Base-by-base conservation (phyloP, 768 basidiomycete species). In the Auriscalpium vulgare region DNA sequence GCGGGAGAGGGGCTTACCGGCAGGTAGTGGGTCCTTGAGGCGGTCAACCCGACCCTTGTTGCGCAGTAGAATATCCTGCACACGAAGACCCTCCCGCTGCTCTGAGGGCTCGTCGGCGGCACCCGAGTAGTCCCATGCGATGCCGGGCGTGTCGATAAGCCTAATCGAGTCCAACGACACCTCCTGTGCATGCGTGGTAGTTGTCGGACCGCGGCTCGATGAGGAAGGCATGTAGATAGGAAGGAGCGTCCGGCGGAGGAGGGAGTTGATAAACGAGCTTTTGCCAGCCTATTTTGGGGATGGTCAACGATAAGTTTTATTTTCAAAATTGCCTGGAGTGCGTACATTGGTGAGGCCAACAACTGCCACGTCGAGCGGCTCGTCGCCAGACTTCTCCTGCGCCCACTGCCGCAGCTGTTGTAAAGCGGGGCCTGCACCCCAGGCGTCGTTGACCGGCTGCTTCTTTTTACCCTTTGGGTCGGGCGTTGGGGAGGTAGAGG, bases 111-210 rank as follows among this genome's bases (percentile, higher is more conserved):
- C 69, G 17, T 74, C 72, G 9, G 54, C 58, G 3, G 68, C 55
- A 37, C 65, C 66, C 72, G 78, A 81, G 50, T 79, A 75, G 17
- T 69, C 67, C 77, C 82, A 85, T 51, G 80, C 75, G 62, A 93
- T 71, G n/a, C 94, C 94, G 36, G 94, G 94, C 0, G 91, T 95
- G 68, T 97, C 94, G 63, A 94, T 83, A 55, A 95, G 63, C 37
- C 79, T 79, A 60, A 93, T 74, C 51, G 72, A 66, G 51, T 78
- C 78, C 3, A 80, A 61, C 2, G 74, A 69, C 21, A 88, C 75
- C 61, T 86, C 84, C 61, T 85, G 85, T 5, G 87, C 77, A 36
- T 81, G 76, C 13, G 76, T 74, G 21, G 85, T 91, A 19, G 93
- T 95, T 1, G 87, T 87, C 9, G 85, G 86, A 23, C 80, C 79